phyloP scores from a whole-genome alignment of 2,329 filamentous ascomycete genomes.

The Fusarium sp. region DNA sequence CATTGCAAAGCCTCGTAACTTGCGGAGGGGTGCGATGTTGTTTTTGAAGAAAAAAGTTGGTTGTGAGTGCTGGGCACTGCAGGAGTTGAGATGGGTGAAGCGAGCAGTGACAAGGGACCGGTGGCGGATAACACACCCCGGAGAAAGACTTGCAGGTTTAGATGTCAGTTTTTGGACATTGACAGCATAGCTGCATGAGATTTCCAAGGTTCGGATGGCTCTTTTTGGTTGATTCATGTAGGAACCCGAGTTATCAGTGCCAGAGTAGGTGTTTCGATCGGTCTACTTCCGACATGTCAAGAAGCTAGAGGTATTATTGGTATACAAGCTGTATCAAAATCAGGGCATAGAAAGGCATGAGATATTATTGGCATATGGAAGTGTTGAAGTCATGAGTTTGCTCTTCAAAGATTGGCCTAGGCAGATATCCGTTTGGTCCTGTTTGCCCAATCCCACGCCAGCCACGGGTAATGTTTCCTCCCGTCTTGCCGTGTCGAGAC shows the following conservation, averaged over 20 bases:
- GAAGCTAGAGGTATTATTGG: neutral
- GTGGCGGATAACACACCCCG: constrained; percentile 4
- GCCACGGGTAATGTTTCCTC: constrained; percentile 27
- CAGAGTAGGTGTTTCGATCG: constrained; percentile 22
- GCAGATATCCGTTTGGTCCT: constrained; percentile 16
- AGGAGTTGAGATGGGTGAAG: neutral
- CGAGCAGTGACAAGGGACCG: constrained; percentile 13
- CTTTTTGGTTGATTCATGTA: constrained; percentile 27
- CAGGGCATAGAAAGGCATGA: neutral
- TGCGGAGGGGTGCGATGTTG: constrained; percentile 28
- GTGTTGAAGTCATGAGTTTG: neutral
- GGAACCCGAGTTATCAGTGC: constrained; percentile 20
- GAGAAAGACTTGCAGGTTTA: constrained; percentile 21
- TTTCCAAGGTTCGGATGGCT: constrained; percentile 10
- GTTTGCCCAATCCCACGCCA: constrained; percentile 26
- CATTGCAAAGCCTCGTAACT: constrained; percentile 22
- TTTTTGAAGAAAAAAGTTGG: constrained; percentile 14
- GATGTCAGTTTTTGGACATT: neutral
- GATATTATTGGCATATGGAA: neutral
- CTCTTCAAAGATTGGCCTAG: constrained; percentile 17
- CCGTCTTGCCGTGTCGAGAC: constrained; percentile 32
- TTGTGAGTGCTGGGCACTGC: constrained; percentile 22
- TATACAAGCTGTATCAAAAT: neutral
- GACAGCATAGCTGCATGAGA: neutral
- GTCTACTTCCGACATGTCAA: constrained; percentile 12